Evolutionary conservation across 768 basidiomycete species (phyloP), one percentile per base, ranked within the genome.

Genomic region (Austroboletus eburneus): DNA sequence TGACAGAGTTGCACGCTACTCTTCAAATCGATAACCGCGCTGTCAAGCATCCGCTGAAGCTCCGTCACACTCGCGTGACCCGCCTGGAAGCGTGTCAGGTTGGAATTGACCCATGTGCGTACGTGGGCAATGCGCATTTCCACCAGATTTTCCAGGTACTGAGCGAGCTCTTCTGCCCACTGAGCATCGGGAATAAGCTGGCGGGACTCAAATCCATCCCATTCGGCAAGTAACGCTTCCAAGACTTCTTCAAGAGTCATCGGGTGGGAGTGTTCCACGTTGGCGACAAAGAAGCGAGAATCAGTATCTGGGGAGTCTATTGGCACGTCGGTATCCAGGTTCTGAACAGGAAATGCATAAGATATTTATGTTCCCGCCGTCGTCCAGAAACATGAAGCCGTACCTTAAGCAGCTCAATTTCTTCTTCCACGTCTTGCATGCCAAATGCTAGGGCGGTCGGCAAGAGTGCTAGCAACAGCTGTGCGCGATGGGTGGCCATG

Each of bases 1-100:
- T n/a, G 69, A 60, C 81, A 83, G n/a, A 82, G 65, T 47, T 78
- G 72, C 1, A 77, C 61, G 45, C 66, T 74, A 20, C 70, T 62
- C 50, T 69, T 75, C 52, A 83, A 51, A 29, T 77, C 76, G 2
- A 81, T 71, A 12, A 65, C 57, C 9, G 67, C 55, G 8, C 49
- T 69, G 13, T 78, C 73, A 14, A 79, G 69, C 0, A 61, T 55
- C 44, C 79, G 65, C 18, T 69, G 68, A 5, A 83, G 54, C 3
- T 67, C 64, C 34, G 69, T 70, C 20, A 81, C 68, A 29, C 69
- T 72, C 1, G 77, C 69, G 42, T 77, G 67, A 9, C 63, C 64
- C n/a, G 54, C 45, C 42, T 71, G 70, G 62, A 83, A 82, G 5
- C 78, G 67, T 1, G 67, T 54, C 25, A 75, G 57, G 48, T 83